phyloP scores from a whole-genome alignment of 2,329 filamentous ascomycete genomes.

The Ophiostoma himal-ulmi region DNA sequence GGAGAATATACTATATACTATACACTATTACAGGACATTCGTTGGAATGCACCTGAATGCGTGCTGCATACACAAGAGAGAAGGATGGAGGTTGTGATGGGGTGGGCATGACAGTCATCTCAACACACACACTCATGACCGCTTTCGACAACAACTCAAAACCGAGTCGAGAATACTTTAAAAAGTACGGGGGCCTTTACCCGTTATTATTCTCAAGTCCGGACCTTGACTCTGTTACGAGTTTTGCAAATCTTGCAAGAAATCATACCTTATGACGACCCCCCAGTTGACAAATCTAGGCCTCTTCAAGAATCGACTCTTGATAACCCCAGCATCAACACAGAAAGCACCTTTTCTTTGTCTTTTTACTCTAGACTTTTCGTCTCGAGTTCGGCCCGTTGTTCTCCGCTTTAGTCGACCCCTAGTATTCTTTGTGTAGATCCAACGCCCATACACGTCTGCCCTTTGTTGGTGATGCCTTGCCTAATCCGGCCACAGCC shows the following conservation, averaged over 20 bases:
- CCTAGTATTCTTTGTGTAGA: background rate
- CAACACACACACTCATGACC: too few relatives aligned
- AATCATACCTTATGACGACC: too few relatives aligned
- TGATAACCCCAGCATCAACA: background rate
- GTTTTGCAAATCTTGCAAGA: too few relatives aligned
- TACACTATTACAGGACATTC: too few relatives aligned
- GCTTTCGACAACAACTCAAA: background rate
- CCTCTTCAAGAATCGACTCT: background rate
- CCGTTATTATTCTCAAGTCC: background rate
- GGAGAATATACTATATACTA: too few relatives aligned
- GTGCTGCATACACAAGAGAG: too few relatives aligned
- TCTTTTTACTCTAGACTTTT: background rate
- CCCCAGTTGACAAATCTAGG: too few relatives aligned
- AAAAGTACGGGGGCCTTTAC: background rate
- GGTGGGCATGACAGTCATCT: too few relatives aligned
- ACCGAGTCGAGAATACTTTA: background rate
- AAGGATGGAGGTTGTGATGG: too few relatives aligned
- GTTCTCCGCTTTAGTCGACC: background rate
- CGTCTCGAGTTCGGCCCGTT: background rate
- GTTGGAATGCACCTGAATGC: too few relatives aligned
- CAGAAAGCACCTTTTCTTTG: background rate
- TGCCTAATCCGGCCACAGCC: constrained; percentile 7
- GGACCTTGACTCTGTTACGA: background rate
- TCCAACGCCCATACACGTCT: background rate
- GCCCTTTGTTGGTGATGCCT: constrained; percentile 3